Conservation (phyloP, 768 basidiomycete genomes). For the Suillus bovinus region DNA sequence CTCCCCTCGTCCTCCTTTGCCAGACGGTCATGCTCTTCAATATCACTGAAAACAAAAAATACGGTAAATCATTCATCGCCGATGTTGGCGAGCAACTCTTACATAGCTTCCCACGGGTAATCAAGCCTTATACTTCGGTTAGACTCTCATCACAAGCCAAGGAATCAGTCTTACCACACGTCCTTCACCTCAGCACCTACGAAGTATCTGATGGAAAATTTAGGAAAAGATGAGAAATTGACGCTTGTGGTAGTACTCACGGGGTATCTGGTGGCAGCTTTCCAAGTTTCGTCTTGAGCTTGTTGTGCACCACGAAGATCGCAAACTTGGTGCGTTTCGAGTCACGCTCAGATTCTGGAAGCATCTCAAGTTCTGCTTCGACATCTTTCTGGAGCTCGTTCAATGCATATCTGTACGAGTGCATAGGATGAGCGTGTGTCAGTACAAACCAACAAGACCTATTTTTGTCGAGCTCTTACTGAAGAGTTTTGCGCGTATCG, state of each 20-base stretch:
- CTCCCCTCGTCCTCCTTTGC: conserved; percentile 45
- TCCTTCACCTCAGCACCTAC: conserved; percentile 74
- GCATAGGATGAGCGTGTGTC: conserved; percentile 6
- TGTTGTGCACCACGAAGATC: conserved; percentile 95
- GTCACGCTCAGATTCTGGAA: conserved; percentile 76
- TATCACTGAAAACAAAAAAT: conserved; percentile 48
- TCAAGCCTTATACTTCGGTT: conserved; percentile 58
- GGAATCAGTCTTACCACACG: conserved; percentile 57
- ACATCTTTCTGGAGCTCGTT: conserved; percentile 90
- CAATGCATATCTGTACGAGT: conserved; percentile 74
- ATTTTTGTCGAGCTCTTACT: conserved; percentile 47
- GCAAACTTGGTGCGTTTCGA: conserved; percentile 79
- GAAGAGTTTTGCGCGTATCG: conserved; percentile 85
- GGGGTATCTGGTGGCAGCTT: conserved; percentile 64
- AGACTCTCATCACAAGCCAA: conserved; percentile 16
- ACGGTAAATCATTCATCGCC: neutral
- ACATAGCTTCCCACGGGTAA: conserved; percentile 84
- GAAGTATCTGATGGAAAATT: conserved; percentile 58
- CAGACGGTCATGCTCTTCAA: conserved; percentile 72
- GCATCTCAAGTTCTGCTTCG: conserved; percentile 59
- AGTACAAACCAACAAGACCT: conserved; percentile 2
- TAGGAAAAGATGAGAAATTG: conserved; percentile 9
- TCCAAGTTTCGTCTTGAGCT: conserved; percentile 83
- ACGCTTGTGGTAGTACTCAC: conserved; percentile 40
- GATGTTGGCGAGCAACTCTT: conserved; percentile 29